Conservation (phyloP, 2,329 filamentous ascomycete genomes). For the Venturia carpophila region DNA sequence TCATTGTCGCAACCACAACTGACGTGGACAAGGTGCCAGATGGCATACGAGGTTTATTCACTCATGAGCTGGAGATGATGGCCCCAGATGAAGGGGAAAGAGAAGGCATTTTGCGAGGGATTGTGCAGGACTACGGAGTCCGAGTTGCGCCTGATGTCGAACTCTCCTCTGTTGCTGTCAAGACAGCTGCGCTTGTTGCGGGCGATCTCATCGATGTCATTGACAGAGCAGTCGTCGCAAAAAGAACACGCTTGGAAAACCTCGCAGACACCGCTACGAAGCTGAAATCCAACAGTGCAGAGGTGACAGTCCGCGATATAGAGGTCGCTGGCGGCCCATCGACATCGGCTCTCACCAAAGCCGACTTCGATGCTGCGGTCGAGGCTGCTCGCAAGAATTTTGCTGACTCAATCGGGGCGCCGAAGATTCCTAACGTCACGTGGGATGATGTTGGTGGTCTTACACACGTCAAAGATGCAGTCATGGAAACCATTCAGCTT, state of each 20-base stretch:
- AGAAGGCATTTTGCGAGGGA: conserved; percentile 74
- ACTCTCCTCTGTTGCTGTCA: conserved; percentile 75
- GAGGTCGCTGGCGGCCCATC: conserved; percentile 76
- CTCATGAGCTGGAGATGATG: conserved; percentile 87
- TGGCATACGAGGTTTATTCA: conserved; percentile 82
- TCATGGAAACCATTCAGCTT: conserved; percentile 91
- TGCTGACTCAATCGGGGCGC: conserved; percentile 91
- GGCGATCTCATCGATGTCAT: conserved; percentile 92
- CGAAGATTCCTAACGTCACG: conserved; percentile 93
- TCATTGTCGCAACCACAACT: conserved; percentile 87
- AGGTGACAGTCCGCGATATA: conserved; percentile 69
- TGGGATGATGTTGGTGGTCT: conserved; percentile 96
- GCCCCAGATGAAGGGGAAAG: conserved; percentile 89
- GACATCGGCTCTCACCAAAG: conserved; percentile 68
- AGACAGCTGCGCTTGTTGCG: conserved; percentile 90
- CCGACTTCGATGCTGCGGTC: conserved; percentile 86
- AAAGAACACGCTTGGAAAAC: conserved; percentile 64
- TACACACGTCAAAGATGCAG: conserved; percentile 90
- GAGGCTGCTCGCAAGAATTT: conserved; percentile 97
- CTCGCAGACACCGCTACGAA: conserved; percentile 49
- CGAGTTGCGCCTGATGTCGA: conserved; percentile 78
- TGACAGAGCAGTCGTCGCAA: conserved; percentile 75
- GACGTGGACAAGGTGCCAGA: conserved; percentile 93
- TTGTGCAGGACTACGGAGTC: conserved; percentile 68
- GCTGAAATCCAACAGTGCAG: conserved; percentile 21